Base-by-base conservation (phyloP, 2,329 filamentous ascomycete species). In the Coniella vitis region DNA sequence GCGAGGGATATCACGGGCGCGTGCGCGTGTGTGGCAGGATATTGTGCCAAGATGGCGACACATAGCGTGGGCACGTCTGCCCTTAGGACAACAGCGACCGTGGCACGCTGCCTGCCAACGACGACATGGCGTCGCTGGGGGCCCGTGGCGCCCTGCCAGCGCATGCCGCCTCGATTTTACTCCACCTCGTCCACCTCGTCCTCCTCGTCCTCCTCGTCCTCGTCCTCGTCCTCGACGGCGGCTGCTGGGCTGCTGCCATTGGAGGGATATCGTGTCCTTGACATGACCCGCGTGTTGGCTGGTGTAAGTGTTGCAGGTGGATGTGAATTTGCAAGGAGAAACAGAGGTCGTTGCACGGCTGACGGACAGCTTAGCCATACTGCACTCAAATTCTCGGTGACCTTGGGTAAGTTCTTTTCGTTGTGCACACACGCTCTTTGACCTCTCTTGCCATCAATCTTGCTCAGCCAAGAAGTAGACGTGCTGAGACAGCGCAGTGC, bases 321-420 rank as follows among this genome's bases (percentile, higher is more conserved):
- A n/a, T 41, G n/a, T 7, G 7, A 9, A 10, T 7, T 3, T 16
- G 25, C 10, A 10, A 29, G n/a, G n/a, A 25, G 13, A 41, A 21
- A 7, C 4, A 16, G 22, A 31, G 5, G 25, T 29, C 25, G 10
- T 29, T 10, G 10, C n/a, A 14, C 3, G 2, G 25, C 36, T 25
- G 38, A 34, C 19, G n/a, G 34, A 29, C 16, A 37, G 5, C 5
- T 12, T 25, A 97, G 89, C 93, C 93, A 56, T 97, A 97, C 63
- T 96, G 90, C 61, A 97, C 93, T 34, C 93, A 98, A 66, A 96
- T 98, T 47, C 71, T 98, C 9, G 93, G 91, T 49, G 93, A 98
- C 68, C 76, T 98, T 58, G 93, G 93, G 91, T 95, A 81, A 65
- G 81, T 56, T 8, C 4, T 17, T 13, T n/a, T n/a, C n/a, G n/a